These are phyloP conservation scores for Lycium ferocissimum DNA, from an alignment of 257 asterid genomes.

Conservation along the genomic window DNA sequence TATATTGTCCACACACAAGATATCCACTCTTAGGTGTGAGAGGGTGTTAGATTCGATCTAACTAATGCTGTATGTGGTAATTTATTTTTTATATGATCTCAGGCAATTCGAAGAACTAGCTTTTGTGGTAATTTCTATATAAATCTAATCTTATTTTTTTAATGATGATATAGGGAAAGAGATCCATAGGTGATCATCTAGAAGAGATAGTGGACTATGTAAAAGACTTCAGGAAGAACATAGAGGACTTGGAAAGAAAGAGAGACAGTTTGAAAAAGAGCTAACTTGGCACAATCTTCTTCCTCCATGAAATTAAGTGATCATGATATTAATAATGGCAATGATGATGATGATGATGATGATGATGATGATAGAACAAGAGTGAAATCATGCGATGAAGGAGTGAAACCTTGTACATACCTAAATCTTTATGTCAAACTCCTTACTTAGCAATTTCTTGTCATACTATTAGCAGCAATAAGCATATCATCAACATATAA, in stretches of 20 bases:
- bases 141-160: background rate
- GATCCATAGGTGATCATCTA: constrained; percentile 18
- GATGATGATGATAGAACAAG: background rate
- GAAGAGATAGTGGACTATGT: constrained; percentile 27
- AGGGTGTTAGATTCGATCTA: no score
- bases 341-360: background rate
- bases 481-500: no score
- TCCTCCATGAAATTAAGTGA: background rate
- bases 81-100: no score
- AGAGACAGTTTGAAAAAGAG: constrained; percentile 22
- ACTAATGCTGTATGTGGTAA: no score
- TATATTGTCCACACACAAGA: no score
- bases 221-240: constrained; percentile 22
- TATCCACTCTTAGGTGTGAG: no score
- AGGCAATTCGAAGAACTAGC: background rate
- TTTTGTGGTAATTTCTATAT: no score
- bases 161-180: constrained; percentile 31
- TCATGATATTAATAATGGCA: no score
- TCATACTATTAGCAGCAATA: no score
- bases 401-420: no score
- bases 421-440: no score
- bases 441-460: no score
- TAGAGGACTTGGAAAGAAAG: constrained; percentile 1
- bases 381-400: constrained; percentile 21
- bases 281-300: background rate